Evolutionary conservation across 2,329 filamentous ascomycete species (phyloP), one percentile per base, ranked within the genome.

Genomic region (Reticulascus tulasneorum): DNA sequence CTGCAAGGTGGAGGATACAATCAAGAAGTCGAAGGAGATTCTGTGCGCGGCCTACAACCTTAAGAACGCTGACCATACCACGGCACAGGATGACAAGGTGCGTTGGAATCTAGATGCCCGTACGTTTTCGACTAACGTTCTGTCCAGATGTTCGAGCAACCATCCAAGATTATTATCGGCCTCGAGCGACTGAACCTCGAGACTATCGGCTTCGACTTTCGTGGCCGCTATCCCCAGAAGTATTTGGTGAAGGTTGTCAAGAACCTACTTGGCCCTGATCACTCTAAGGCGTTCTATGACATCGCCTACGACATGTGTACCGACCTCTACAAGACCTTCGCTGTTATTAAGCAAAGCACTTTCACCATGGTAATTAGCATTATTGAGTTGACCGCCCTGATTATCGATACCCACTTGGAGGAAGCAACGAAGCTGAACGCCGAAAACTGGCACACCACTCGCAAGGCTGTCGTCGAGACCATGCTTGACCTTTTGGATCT

Each of bases 1-100:
- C 3, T 97, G 91, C 71, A 98, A 98, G 66, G 89, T 94, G 29
- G 93, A 98, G 62, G 93, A 98, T 60, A 98, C 93, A 1, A 77
- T 96, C 48, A 98, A 98, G 66, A 97, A 97, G 67, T 94, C 88
- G 4, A 81, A 79, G 39, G 93, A 98, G 46, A 94, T 98, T 43
- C 71, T 97, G 12, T 94, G 88, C 40, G 89, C 90, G 1, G 84
- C 87, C 17, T 88, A 91, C 63, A 96, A 95, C 54, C 67, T 94
- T 23, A 93, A 89, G 62, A 76, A 63, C 55, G 77, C 52, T 48
- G 82, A 63, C 58, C 85, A 60, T 73, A 88, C 62, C 62, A 84
- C 59, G 23, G 84, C 84, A 13, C 77, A 86, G 4, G 91, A 97
- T 59, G 89, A 96, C 60, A 82, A 84, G 58, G 86, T 90, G 64